These are phyloP conservation scores for Ochetophila trinervis DNA, from an alignment of 306 rosid species.

Conservation along the genomic window DNA sequence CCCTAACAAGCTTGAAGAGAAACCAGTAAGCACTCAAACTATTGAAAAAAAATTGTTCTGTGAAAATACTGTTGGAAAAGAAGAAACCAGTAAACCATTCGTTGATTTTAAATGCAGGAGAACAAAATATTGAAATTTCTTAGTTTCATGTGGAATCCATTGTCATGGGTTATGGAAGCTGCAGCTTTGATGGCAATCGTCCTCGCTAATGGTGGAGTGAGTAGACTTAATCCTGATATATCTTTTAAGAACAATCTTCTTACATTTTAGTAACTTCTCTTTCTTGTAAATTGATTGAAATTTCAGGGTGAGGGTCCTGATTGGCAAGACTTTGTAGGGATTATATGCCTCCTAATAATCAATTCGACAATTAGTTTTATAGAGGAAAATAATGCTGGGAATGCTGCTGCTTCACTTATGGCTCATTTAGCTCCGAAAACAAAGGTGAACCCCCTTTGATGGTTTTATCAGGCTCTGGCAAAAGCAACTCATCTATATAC, in stretches of 20 bases:
- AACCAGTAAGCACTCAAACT: constrained; percentile 42
- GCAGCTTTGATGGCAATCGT: constrained; percentile 84
- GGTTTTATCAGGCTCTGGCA: constrained; percentile 12
- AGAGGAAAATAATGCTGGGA: constrained; percentile 86
- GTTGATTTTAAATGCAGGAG: constrained; percentile 52
- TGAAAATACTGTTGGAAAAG: background rate
- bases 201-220: constrained; percentile 91
- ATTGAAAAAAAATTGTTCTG: background rate
- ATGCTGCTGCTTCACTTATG: constrained; percentile 84
- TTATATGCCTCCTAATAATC: constrained; percentile 59
- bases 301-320: constrained; percentile 87
- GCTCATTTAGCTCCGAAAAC: constrained; percentile 84
- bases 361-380: constrained; percentile 89
- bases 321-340: constrained; percentile 91
- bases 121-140: constrained; percentile 74
- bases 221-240: constrained; percentile 23
- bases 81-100: background rate
- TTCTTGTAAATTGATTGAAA: constrained; percentile 13
- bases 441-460: constrained; percentile 35
- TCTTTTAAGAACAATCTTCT: constrained; percentile 2
- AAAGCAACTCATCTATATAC: background rate
- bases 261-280: background rate
- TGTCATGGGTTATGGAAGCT: constrained; percentile 98
- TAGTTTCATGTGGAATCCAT: constrained; percentile 88
- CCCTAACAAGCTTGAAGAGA: constrained; percentile 75